These are phyloP conservation scores for Fusarium torreyae DNA, from an alignment of 2,329 filamentous ascomycete genomes.

Conservation along the genomic window DNA sequence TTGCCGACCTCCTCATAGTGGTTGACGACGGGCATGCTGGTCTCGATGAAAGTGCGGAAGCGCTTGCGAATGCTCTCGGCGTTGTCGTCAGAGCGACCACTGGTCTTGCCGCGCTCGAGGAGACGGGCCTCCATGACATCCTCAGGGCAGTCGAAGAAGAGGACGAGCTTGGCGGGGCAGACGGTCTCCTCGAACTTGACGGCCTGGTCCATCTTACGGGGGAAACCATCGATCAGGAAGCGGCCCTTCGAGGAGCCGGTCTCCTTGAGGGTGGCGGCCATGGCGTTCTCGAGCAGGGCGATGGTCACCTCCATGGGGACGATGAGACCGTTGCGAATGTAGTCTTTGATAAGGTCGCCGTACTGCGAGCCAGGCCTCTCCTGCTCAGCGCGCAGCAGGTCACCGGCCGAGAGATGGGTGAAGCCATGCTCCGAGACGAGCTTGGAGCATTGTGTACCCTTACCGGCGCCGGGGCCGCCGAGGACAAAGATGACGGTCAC, in stretches of 20 bases:
- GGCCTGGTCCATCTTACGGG: conserved; percentile 97
- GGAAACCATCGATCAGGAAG: conserved; percentile 89
- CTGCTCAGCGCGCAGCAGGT: conserved; percentile 94
- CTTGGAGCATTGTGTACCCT: conserved; percentile 94
- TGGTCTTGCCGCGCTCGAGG: conserved; percentile 92
- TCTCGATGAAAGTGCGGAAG: conserved; percentile 94
- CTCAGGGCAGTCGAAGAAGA: conserved; percentile 97
- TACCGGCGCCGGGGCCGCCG: conserved; percentile 94
- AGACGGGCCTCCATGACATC: conserved; percentile 87
- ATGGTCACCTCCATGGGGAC: conserved; percentile 99
- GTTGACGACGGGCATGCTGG: conserved; percentile 96
- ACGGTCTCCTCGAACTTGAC: conserved; percentile 93
- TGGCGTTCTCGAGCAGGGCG: conserved; percentile 92
- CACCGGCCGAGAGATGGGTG: conserved; percentile 92
- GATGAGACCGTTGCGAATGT: conserved; percentile 95
- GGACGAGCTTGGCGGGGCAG: conserved; percentile 84
- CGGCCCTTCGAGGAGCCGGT: conserved; percentile 69
- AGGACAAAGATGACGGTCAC: conserved; percentile 98
- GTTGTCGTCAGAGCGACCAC: conserved; percentile 93
- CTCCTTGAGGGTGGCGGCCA: conserved; percentile 77
- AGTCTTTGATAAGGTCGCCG: conserved; percentile 90
- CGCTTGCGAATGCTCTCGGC: conserved; percentile 96
- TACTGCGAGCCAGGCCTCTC: conserved; percentile 88
- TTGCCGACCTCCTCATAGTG: conserved; percentile 82
- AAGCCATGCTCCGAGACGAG: conserved; percentile 92